phyloP scores from a whole-genome alignment of 352 stramenopile species.

The Pythium chondricola region DNA sequence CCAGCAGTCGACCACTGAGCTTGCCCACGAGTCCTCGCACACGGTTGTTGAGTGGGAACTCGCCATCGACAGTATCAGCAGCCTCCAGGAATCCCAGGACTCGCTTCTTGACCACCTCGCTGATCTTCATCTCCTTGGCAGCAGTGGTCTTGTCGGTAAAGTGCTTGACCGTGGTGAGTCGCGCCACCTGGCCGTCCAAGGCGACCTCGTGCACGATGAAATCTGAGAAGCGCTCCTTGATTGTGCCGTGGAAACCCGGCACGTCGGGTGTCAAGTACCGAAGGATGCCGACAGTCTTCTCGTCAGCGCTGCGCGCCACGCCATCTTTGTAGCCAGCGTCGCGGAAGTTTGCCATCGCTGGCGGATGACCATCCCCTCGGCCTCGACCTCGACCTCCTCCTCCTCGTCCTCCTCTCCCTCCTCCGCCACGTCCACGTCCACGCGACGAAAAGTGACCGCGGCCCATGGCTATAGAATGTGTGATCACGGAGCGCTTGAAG shows the following conservation, averaged over 20 bases:
- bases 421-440: constrained; percentile 3
- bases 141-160: constrained; percentile 26
- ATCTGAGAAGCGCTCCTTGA: constrained; percentile 90
- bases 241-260: constrained; percentile 72
- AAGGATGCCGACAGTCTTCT: constrained; percentile 67
- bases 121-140: constrained; percentile 57
- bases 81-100: constrained; percentile 57
- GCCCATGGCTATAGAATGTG: constrained; percentile 2
- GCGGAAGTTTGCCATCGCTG: constrained; percentile 36
- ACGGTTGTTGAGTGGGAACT: constrained; percentile 16
- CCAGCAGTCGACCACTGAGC: constrained; percentile 46
- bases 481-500: not conserved
- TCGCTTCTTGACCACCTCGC: constrained; percentile 73
- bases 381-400: constrained; percentile 13
- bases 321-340: constrained; percentile 68
- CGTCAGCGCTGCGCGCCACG: constrained; percentile 65
- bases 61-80: constrained; percentile 5
- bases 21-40: constrained; percentile 55
- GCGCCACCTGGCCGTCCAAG: constrained; percentile 42
- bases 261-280: constrained; percentile 56
- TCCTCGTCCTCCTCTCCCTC: constrained; percentile 22
- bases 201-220: constrained; percentile 89
- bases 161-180: constrained; percentile 57
- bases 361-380: constrained; percentile 16
- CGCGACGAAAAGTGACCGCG: constrained; percentile 20